phyloP scores from a whole-genome alignment of 306 rosid genomes.

The Quercus parvula region DNA sequence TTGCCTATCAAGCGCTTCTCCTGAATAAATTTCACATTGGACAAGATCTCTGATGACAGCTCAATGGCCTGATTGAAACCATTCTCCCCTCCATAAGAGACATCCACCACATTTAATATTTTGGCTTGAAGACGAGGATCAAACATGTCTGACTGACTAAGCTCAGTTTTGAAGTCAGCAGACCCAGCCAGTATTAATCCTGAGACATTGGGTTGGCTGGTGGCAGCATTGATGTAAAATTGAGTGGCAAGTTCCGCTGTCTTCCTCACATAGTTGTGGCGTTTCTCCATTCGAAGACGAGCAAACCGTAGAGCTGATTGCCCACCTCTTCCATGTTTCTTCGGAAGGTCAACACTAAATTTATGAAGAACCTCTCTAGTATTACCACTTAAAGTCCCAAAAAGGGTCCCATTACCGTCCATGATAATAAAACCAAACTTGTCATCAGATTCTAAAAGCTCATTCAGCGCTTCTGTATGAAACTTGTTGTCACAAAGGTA shows the following conservation, averaged over 20 bases:
- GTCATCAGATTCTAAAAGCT: conserved; percentile 85
- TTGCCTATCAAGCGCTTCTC: conserved; percentile 80
- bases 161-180: conserved; percentile 91
- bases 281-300: conserved; percentile 89
- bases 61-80: conserved; percentile 90
- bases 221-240: conserved; percentile 74
- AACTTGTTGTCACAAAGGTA: conserved; percentile 92
- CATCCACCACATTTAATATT: conserved; percentile 82
- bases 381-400: conserved; percentile 87
- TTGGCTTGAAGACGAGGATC: conserved; percentile 88
- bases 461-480: conserved; percentile 83
- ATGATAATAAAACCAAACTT: conserved; percentile 85
- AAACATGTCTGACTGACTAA: conserved; percentile 90
- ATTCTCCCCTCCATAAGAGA: conserved; percentile 87
- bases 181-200: conserved; percentile 91
- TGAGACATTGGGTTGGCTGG: conserved; percentile 89
- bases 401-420: conserved; percentile 93
- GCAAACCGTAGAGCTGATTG: conserved; percentile 91
- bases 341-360: conserved; percentile 79
- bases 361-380: conserved; percentile 88
- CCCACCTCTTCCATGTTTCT: conserved; percentile 95
- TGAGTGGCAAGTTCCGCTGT: conserved; percentile 94
- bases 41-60: conserved; percentile 62
- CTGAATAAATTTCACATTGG: conserved; percentile 84
- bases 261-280: conserved; percentile 86